These are phyloP conservation scores for Globisporangium spiculum DNA, from an alignment of 352 stramenopile species.

Conservation along the genomic window DNA sequence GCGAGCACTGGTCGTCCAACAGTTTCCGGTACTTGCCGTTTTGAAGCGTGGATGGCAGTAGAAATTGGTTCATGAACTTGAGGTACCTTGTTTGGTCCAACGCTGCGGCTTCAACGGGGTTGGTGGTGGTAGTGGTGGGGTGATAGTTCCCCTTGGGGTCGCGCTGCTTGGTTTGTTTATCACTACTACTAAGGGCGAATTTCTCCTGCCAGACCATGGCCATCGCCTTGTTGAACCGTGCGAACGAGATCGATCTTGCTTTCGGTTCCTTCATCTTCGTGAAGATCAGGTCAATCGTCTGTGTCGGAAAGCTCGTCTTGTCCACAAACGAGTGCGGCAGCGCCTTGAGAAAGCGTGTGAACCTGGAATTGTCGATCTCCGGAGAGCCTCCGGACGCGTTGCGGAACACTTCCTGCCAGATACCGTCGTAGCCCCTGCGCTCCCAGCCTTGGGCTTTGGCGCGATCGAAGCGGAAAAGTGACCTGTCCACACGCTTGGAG, in stretches of 20 bases:
- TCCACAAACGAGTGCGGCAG: conserved; percentile 60
- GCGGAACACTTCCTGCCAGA: conserved; percentile 69
- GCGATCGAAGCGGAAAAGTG: conserved; percentile 37
- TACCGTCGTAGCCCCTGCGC: conserved; percentile 52
- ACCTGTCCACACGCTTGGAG: conserved; percentile 30
- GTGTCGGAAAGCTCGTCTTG: conserved; percentile 49
- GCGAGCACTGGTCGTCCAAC: conserved; percentile 32
- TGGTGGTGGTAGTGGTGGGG: background rate
- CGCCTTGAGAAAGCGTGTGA: conserved; percentile 58
- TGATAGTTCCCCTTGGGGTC: conserved; percentile 3
- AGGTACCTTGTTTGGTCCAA: conserved; percentile 39
- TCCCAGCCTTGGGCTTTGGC: conserved; percentile 36
- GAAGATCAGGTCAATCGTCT: conserved; percentile 63
- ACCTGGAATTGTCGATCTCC: conserved; percentile 71
- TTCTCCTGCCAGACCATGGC: conserved; percentile 56
- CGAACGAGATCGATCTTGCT: conserved; percentile 53
- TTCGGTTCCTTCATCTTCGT: conserved; percentile 78
- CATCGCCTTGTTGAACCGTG: conserved; percentile 62
- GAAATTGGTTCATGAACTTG: conserved; percentile 63
- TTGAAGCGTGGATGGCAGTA: conserved; percentile 54
- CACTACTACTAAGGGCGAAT: conserved; percentile 21
- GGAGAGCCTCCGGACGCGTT: conserved; percentile 36
- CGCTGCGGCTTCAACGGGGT: conserved; percentile 8
- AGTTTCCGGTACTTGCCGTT: conserved; percentile 56
- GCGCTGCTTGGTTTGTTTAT: background rate